Conservation (phyloP, 768 basidiomycete genomes). For the Pleurotus djamor region DNA sequence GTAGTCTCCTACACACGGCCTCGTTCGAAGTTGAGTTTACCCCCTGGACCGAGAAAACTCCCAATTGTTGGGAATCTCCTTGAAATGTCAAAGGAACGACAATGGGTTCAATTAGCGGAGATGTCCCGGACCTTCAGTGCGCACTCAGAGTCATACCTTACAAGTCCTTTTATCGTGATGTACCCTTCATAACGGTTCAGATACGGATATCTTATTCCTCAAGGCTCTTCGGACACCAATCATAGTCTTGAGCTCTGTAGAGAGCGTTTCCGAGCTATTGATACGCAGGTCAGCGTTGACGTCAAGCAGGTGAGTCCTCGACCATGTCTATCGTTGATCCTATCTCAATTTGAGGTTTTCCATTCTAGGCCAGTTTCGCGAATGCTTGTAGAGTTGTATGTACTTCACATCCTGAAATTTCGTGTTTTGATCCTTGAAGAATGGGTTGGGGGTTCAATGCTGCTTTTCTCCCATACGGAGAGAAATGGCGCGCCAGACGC, state of each 20-base stretch:
- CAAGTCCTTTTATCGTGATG: too few species aligned
- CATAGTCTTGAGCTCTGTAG: neutral
- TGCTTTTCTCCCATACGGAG: conserved; percentile 36
- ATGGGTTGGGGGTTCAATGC: conserved; percentile 40
- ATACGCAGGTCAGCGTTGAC: neutral
- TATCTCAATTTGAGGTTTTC: neutral
- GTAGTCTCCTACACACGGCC: too few species aligned
- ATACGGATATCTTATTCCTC: neutral
- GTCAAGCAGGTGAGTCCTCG: neutral
- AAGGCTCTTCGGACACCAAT: neutral
- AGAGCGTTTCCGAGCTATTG: neutral
- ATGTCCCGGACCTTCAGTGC: too few species aligned
- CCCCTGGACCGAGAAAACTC: too few species aligned
- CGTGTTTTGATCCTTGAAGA: conserved; percentile 17
- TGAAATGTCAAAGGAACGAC: too few species aligned
- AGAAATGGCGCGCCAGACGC: conserved; percentile 37
- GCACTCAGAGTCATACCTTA: too few species aligned
- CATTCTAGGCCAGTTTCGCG: conserved; percentile 23
- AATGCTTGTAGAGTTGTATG: conserved; percentile 25
- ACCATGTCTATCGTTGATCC: neutral
- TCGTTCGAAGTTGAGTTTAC: too few species aligned
- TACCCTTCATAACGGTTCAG: neutral
- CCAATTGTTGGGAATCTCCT: too few species aligned
- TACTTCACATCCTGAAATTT: neutral
- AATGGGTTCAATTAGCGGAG: too few species aligned